Evolutionary conservation across 2,329 filamentous ascomycete genomes (phyloP).

Genomic region (Trichophyton schoenleinii): DNA sequence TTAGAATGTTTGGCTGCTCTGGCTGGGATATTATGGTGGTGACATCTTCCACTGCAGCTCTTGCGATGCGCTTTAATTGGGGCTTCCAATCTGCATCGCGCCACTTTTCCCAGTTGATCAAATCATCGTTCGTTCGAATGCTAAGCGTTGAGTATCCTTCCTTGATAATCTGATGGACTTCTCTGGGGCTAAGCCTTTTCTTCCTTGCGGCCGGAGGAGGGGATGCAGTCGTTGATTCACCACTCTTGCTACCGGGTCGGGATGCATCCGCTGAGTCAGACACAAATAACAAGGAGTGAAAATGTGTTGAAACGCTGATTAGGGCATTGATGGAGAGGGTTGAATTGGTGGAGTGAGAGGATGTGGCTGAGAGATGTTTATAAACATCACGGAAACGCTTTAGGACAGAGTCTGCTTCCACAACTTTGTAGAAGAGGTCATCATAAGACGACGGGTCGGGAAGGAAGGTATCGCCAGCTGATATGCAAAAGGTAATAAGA

Average conservation of each 20-base stretch:
- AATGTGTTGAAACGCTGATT: slow-evolving; percentile 66
- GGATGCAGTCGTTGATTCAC: slow-evolving; percentile 14
- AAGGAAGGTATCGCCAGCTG: slow-evolving; percentile 78
- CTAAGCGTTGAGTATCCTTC: slow-evolving; percentile 91
- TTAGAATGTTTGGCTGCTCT: not conserved
- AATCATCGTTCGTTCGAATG: slow-evolving; percentile 74
- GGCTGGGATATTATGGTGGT: slow-evolving; percentile 31
- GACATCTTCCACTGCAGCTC: slow-evolving; percentile 62
- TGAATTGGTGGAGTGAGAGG: slow-evolving; percentile 13
- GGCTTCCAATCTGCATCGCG: slow-evolving; percentile 75
- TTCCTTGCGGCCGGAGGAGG: slow-evolving; percentile 27
- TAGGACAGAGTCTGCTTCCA: slow-evolving; percentile 77
- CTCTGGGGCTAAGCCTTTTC: slow-evolving; percentile 63
- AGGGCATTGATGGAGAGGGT: slow-evolving; percentile 59
- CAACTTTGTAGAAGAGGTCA: slow-evolving; percentile 95
- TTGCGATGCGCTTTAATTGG: slow-evolving; percentile 74
- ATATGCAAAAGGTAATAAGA: slow-evolving; percentile 70
- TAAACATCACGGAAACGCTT: slow-evolving; percentile 73
- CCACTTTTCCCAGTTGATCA: slow-evolving; percentile 76
- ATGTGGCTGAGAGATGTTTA: slow-evolving; percentile 26
- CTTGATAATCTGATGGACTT: slow-evolving; percentile 86
- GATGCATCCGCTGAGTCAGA: slow-evolving; percentile 40
- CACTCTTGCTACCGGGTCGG: slow-evolving; percentile 19
- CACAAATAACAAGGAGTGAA: slow-evolving; percentile 60
- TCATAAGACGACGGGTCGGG: slow-evolving; percentile 81